Evolutionary conservation across 257 asterid species (phyloP).

Genomic region (Solanum sejunctum): DNA sequence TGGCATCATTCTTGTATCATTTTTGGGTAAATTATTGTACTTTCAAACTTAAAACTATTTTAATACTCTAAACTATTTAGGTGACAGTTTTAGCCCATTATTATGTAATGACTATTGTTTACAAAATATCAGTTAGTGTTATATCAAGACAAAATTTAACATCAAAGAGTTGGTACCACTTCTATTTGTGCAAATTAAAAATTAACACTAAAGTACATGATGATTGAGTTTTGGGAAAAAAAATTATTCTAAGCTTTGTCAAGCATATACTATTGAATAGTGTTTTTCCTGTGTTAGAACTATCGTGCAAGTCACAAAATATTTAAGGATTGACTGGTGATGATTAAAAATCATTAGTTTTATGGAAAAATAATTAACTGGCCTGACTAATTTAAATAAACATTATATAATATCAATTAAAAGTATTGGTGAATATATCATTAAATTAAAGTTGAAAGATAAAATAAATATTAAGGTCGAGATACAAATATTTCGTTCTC

Average conservation of each 20-base stretch:
- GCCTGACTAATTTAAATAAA: not conserved
- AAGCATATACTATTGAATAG: not conserved
- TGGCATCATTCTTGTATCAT: not conserved
- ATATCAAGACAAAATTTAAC: not conserved
- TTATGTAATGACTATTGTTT: not conserved
- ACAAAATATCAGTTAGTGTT: not conserved
- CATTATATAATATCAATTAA: not conserved
- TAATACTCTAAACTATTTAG: not conserved
- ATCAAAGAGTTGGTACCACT: not conserved
- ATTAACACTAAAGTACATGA: not conserved
- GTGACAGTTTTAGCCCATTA: not conserved
- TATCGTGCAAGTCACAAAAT: not conserved
- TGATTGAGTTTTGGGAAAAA: not conserved
- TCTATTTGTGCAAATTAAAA: not conserved
- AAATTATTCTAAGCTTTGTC: not conserved
- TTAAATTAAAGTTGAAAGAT: no score
- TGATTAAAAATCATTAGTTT: not conserved
- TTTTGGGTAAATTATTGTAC: not conserved
- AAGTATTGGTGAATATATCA: not conserved
- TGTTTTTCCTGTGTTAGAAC: not conserved
- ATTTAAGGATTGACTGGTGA: not conserved
- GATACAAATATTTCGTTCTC: not conserved
- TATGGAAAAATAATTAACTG: not conserved
- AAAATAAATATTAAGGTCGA: not conserved
- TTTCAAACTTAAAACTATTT: not conserved